Base-by-base conservation (phyloP, 2,329 filamentous ascomycete genomes). In the Cladosporium sp. region DNA sequence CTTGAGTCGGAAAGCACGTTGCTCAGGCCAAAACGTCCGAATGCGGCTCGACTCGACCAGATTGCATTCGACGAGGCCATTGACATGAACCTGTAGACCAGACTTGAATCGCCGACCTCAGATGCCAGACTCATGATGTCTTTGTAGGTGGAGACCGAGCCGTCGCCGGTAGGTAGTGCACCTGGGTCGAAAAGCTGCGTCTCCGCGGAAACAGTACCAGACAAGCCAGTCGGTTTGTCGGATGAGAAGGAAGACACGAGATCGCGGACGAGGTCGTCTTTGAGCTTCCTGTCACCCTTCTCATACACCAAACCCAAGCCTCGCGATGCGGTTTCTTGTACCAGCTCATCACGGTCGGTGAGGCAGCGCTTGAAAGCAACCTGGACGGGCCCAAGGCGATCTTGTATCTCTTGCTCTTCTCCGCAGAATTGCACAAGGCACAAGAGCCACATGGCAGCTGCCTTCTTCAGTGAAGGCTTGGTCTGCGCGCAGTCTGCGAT, bases 51-150 rank as follows among this genome's bases (percentile, higher is more conserved):
- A n/a, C 90, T 95, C 1, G 90, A 92, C 93, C 93, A 98, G 13
- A 95, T 94, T 0, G 91, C 90, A 41, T 95, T 94, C 62, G 96
- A 95, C 1, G 90, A 89, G 2, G 93, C 93, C 58, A 98, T 78
- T 0, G 91, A 92, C 93, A 98, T 98, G 71, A 98, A 97, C 54
- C 91, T 89, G 73, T 98, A 98, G 1, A 97, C 88, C n/a, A 98
- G 75, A 59, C 87, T 91, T 52, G 93, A 92, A 62, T 98, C 92
- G 9, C 93, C 93, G 29, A 96, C 91, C 70, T 98, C 93, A 38
- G 92, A 88, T n/a, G 93, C 93, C 41, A 98, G 75, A 58, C 79
- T 93, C 68, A 98, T 87, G 57, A 98, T 97, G 63, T 98, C 93
- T 65, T 95, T 95, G 73, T 98, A 98, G 0, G 92, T 97, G 0